Evolutionary conservation across 1,284 basidiomycete genomes (phyloP), one percentile per base, ranked within the genome.

Genomic region (Athelia psychrophila): DNA sequence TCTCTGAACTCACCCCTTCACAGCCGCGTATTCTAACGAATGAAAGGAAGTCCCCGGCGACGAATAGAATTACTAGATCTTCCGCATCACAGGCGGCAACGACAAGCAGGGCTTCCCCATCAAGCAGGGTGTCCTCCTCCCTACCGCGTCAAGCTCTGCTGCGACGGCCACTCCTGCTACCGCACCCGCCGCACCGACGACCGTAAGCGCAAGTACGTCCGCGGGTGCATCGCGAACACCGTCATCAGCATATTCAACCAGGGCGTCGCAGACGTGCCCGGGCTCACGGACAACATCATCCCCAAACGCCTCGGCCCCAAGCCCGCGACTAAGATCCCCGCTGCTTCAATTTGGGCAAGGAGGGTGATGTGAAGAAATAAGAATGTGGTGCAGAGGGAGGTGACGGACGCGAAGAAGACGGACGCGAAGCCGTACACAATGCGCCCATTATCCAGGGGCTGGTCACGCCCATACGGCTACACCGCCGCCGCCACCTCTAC

Each of bases 171-270:
- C 85, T 97, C 95, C 35, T 98, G 96, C 86, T 98, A 94, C 85
- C 93, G 96, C 65, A 74, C 81, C 62, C 93, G 95, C 70, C 92
- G 95, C 70, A 77, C 80, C 52, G 96, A 96, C 71, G 95, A 99
- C 80, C 93, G 96, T 77, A 95, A 92, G 81, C 91, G 96, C 82
- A 98, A 98, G 80, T 97, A 94, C 63, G 93, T 99, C 60, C 92
- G 95, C 58, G 96, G 96, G 51, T 98, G 95, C 84, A 98, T 96
- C 72, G 92, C 98, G 70, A 94, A 90, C 63, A 81, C 93, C 66
- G 96, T 98, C 74, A 98, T 98, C 63, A 90, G 94, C 59, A 89
- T 98, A 64, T 93, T 98, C 77, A 98, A 98, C 84, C 93, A 98
- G 79, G 96, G 96, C 57, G 94, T 97, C 58, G 70, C 77, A 58